Conservation (phyloP, 331 rosid species). For the Rosa hybrid region DNA sequence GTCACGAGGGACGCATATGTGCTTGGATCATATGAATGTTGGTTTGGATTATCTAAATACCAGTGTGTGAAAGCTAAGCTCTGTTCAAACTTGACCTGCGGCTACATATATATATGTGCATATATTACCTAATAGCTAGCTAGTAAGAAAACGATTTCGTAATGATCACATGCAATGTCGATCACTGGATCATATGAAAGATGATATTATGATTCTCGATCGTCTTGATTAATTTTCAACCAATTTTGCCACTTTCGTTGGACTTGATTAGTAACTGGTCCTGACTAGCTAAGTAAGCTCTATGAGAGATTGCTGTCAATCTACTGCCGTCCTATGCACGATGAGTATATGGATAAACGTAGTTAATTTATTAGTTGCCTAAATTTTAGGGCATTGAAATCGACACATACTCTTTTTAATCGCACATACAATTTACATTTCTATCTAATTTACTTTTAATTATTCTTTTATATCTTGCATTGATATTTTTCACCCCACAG, state of each 20-base stretch:
- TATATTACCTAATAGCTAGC: background rate
- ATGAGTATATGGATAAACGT: too few species aligned
- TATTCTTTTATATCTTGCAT: too few species aligned
- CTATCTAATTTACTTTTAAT: too few species aligned
- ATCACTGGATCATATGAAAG: too few species aligned
- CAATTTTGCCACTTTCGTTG: background rate
- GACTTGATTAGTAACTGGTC: too few species aligned
- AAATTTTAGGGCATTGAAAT: too few species aligned
- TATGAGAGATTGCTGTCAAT: too few species aligned
- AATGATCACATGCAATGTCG: background rate
- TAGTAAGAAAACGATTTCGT: background rate
- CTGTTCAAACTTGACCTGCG: background rate
- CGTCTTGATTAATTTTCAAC: background rate
- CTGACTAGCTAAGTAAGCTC: background rate
- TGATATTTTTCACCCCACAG: too few species aligned
- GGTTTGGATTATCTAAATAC: background rate
- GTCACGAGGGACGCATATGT: background rate
- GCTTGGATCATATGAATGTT: background rate
- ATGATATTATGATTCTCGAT: background rate
- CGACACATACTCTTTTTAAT: too few species aligned
- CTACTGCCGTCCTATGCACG: too few species aligned
- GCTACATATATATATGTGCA: background rate
- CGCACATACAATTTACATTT: too few species aligned
- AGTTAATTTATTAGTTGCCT: too few species aligned
- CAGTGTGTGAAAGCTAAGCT: background rate